A percentile compares a stretch with the other conserved stretches of the same genome.
phyloP scores from a whole-genome alignment of 805 yeast species.

The Saccharomycopsis fodiens region DNA sequence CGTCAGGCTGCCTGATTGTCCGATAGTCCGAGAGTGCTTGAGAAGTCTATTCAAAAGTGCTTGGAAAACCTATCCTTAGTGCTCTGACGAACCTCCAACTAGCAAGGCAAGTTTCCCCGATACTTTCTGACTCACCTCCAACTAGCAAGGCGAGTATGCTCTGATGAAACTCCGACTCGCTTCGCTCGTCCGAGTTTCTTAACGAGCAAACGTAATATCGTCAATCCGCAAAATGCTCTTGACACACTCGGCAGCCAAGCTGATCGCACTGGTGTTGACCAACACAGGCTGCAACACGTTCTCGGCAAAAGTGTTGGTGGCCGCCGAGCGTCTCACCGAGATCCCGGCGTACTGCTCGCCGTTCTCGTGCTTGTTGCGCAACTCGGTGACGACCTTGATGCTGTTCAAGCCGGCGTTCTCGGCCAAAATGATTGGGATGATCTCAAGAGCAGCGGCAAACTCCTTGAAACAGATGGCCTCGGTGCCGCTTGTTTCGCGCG shows the following conservation, averaged over 20 bases:
- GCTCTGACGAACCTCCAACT: too few species aligned
- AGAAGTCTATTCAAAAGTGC: too few species aligned
- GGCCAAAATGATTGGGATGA: conserved; percentile 88
- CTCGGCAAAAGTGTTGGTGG: conserved; percentile 85
- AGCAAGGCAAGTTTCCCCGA: too few species aligned
- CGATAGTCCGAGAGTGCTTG: too few species aligned
- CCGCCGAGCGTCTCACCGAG: conserved; percentile 87
- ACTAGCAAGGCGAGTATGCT: too few species aligned
- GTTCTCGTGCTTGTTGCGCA: conserved; percentile 81
- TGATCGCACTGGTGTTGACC: conserved; percentile 89
- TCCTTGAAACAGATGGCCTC: conserved; percentile 89
- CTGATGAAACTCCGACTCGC: too few species aligned
- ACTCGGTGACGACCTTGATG: conserved; percentile 83
- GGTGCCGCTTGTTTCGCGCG: conserved; percentile 69
- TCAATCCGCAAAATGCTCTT: conserved; percentile 94
- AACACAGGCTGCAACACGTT: conserved; percentile 95
- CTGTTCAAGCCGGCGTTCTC: conserved; percentile 94
- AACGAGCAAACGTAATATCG: conserved; percentile 90
- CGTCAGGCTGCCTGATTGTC: too few species aligned
- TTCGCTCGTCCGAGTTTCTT: too few species aligned
- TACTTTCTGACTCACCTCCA: too few species aligned
- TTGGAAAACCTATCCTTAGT: too few species aligned
- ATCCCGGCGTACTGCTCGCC: conserved; percentile 96
- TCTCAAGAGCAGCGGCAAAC: conserved; percentile 86
- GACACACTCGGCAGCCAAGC: conserved; percentile 93